Conservation (phyloP, 805 yeast genomes). For the Millerozyma acaciae region DNA sequence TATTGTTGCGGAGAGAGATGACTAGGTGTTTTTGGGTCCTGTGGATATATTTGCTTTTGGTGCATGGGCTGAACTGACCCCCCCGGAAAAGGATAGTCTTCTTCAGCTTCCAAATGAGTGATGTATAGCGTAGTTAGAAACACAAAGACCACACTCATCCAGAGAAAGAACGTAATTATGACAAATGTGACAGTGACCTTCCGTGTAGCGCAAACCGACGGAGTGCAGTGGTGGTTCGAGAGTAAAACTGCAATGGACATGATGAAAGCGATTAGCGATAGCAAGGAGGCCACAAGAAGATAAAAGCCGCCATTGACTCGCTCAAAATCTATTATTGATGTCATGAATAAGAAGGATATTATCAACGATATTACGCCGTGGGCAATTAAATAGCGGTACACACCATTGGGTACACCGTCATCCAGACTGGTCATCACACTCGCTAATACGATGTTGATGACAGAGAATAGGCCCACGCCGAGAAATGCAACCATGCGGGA, state of each 20-base stretch:
- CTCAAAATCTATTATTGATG: conserved; percentile 36
- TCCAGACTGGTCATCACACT: conserved; percentile 25
- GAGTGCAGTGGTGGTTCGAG: conserved; percentile 19
- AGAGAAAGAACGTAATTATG: conserved; percentile 35
- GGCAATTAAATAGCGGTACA: conserved; percentile 37
- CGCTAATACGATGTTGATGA: conserved; percentile 24
- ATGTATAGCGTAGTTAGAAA: conserved; percentile 38
- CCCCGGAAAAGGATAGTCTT: no score
- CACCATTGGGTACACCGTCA: conserved; percentile 15
- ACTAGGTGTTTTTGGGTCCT: no score
- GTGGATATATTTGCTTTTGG: no score
- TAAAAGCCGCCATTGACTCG: conserved; percentile 39
- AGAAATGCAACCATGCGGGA: conserved; percentile 16
- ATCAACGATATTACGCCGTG: conserved; percentile 29
- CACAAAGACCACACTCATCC: conserved; percentile 36
- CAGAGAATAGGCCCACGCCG: conserved; percentile 19
- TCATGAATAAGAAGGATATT: conserved; percentile 32
- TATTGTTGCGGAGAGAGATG: no score
- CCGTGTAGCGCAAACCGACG: conserved; percentile 25
- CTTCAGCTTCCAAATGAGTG: conserved; percentile 28
- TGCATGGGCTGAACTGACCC: no score
- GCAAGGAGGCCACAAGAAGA: conserved; percentile 29
- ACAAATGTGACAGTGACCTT: conserved; percentile 34
- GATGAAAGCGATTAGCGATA: conserved; percentile 34
- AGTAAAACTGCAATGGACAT: conserved; percentile 24